Percentiles rank a stretch among this genome's conserved stretches.
Evolutionary conservation across 805 yeast species (phyloP).

Genomic region (Saturnispora hagleri): DNA sequence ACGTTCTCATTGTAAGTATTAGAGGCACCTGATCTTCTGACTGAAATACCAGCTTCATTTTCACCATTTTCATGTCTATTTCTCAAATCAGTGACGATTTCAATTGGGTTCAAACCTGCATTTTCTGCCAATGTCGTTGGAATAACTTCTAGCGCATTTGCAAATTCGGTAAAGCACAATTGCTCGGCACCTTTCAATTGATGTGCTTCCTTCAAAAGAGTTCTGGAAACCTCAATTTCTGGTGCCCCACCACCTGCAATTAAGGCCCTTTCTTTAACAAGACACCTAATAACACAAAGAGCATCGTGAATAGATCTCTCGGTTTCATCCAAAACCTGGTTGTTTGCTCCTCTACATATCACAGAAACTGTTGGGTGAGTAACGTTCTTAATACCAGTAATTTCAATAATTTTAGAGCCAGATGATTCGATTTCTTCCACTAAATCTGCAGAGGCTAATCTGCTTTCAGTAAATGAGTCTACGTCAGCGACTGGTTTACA

Average conservation of each 20-base stretch:
- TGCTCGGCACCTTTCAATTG: constrained; percentile 79
- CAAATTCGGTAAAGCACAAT: constrained; percentile 85
- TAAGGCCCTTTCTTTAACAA: constrained; percentile 78
- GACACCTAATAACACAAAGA: constrained; percentile 81
- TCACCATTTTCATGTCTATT: constrained; percentile 88
- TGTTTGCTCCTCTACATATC: constrained; percentile 91
- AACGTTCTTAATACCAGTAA: constrained; percentile 67
- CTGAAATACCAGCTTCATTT: constrained; percentile 89
- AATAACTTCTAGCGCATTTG: constrained; percentile 82
- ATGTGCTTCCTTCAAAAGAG: constrained; percentile 60
- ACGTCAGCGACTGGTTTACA: constrained; percentile 95
- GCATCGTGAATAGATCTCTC: constrained; percentile 98
- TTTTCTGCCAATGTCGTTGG: constrained; percentile 94
- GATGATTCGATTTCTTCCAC: constrained; percentile 86
- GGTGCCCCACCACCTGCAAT: constrained; percentile 99
- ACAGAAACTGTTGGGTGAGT: constrained; percentile 71
- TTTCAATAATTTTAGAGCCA: constrained; percentile 81
- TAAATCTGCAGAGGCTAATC: constrained; percentile 85
- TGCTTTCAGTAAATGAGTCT: constrained; percentile 86
- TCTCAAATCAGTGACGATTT: constrained; percentile 86
- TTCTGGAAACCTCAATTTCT: constrained; percentile 80
- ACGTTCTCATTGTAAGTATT: constrained; percentile 91
- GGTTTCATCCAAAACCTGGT: constrained; percentile 84
- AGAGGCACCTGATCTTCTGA: constrained; percentile 86
- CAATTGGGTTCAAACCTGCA: constrained; percentile 87